A percentile compares a stretch with the other conserved stretches of the same genome.
Conservation (phyloP, 2,329 filamentous ascomycete genomes). For the Rhytidhysteron rufulum region DNA sequence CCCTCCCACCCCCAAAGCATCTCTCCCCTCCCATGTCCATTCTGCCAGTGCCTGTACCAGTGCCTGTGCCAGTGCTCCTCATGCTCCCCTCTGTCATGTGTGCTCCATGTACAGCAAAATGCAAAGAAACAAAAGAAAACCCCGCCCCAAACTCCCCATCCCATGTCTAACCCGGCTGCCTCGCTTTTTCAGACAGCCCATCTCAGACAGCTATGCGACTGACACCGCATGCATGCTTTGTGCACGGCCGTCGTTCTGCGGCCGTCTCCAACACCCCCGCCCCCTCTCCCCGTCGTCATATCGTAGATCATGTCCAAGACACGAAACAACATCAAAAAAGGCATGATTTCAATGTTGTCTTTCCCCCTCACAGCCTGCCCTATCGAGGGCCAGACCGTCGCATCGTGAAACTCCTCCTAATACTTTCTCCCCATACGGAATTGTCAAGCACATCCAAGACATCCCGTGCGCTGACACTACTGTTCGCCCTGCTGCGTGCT, state of each 20-base stretch:
- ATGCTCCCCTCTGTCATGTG: slow-evolving; percentile 2
- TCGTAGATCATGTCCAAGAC: slow-evolving; percentile 14
- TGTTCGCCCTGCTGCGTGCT: slow-evolving; percentile 59
- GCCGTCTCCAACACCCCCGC: slow-evolving; percentile 13
- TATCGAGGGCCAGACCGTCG: slow-evolving; percentile 37
- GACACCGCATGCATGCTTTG: slow-evolving; percentile 16
- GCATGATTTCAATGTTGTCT: slow-evolving; percentile 1
- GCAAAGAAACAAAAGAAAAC: neutral
- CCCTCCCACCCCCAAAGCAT: neutral
- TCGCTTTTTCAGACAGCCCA: slow-evolving; percentile 9
- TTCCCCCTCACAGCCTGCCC: neutral
- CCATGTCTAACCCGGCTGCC: slow-evolving; percentile 4
- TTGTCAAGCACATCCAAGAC: slow-evolving; percentile 83
- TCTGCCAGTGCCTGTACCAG: no score
- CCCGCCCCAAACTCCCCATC: slow-evolving; percentile 3
- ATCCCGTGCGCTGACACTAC: slow-evolving; percentile 68
- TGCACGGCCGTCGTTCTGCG: slow-evolving; percentile 12
- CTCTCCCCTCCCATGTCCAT: no score
- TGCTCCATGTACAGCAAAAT: slow-evolving; percentile 5
- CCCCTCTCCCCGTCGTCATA: slow-evolving; percentile 10
- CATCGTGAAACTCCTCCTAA: slow-evolving; percentile 78
- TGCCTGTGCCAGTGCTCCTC: neutral
- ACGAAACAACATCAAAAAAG: slow-evolving; percentile 10
- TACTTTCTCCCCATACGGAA: slow-evolving; percentile 90
- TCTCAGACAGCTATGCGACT: slow-evolving; percentile 32